Percentiles rank a stretch among this genome's conserved stretches.
Evolutionary conservation across 1,284 basidiomycete species (phyloP).

Genomic region (Erythrobasidium hasegawianum): DNA sequence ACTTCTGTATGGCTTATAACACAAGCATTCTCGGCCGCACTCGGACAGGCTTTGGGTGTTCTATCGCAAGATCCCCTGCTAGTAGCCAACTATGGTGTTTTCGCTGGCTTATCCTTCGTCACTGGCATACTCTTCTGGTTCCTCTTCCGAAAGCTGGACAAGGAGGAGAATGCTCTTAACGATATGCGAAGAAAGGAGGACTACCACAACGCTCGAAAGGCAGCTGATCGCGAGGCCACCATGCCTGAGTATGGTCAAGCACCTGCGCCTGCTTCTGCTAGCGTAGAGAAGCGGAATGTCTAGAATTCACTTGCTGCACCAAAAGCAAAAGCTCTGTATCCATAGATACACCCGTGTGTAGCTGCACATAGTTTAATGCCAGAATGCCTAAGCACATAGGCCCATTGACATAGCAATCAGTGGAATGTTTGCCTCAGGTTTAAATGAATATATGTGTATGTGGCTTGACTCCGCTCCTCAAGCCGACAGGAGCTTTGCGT

Average conservation of each 20-base stretch:
- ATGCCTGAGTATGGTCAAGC: constrained; percentile 17
- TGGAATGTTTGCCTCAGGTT: too few species aligned
- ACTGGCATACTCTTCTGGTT: constrained; percentile 61
- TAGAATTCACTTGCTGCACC: too few species aligned
- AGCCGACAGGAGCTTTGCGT: too few species aligned
- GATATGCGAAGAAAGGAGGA: constrained; percentile 35
- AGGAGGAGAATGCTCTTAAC: constrained; percentile 40
- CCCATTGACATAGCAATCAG: too few species aligned
- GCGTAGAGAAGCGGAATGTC: too few species aligned
- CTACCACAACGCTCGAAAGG: not conserved
- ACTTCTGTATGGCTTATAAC: constrained; percentile 45
- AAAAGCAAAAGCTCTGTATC: too few species aligned
- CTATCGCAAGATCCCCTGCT: constrained; percentile 55
- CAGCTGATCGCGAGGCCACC: too few species aligned
- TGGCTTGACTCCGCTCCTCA: too few species aligned
- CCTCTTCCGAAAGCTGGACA: constrained; percentile 51
- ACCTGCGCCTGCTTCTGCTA: constrained; percentile 26
- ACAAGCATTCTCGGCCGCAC: constrained; percentile 50
- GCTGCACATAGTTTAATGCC: too few species aligned
- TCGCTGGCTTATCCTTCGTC: constrained; percentile 56
- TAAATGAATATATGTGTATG: too few species aligned
- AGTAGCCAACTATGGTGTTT: constrained; percentile 55
- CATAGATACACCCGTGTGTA: too few species aligned
- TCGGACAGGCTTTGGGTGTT: constrained; percentile 58
- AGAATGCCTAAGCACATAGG: too few species aligned